Base-by-base conservation (phyloP, 495 filamentous ascomycete genomes). In the Aspergillus bridgeri region DNA sequence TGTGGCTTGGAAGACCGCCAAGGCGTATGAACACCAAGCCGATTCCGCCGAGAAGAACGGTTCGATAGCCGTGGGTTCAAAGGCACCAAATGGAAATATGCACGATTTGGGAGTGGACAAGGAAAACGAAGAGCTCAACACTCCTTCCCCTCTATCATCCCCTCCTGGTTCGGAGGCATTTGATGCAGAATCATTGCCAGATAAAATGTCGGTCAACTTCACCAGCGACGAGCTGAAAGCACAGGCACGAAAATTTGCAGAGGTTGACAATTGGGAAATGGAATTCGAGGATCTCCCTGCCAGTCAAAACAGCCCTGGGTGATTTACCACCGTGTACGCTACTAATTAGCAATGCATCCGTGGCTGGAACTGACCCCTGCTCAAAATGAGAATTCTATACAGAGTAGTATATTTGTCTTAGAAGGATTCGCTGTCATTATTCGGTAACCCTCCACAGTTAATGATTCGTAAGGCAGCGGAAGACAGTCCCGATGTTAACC, bases 241-340 rank as follows among this genome's bases (percentile, higher is more conserved):
- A 11, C 70, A 69, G 59, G 68, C 68, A 23, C 59, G 70, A 60
- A 89, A 89, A 59, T 90, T 90, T 66, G 75, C 78, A 33, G 83
- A 88, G 64, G 76, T 90, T 38, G 87, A 90, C 73, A 66, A 81
- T 58, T 89, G 86, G 86, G 71, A 88, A 60, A 78, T 90, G 80
- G 86, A 89, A 56, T 90, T 87, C 77, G 87, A 90, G 67, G 81
- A 85, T 48, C 71, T 85, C 23, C 66, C 65, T 13, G 72, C 65
- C 45, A 65, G 57, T 15, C 65, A 67, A 58, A 29, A 29, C 5
- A 29, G 2, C 27, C 27, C 1, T 29, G 65, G 49, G 18, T 65
- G 33, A 38, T 2, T 4, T 15, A 38, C 33, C 33, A n/a, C n/a
- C n/a, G n/a, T 38, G 60, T 61, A 43, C 51, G 20, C 49, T 53